Evolutionary conservation across 2,329 filamentous ascomycete genomes (phyloP), one percentile per base, ranked within the genome.

Genomic region (Lecanicillium sp.): DNA sequence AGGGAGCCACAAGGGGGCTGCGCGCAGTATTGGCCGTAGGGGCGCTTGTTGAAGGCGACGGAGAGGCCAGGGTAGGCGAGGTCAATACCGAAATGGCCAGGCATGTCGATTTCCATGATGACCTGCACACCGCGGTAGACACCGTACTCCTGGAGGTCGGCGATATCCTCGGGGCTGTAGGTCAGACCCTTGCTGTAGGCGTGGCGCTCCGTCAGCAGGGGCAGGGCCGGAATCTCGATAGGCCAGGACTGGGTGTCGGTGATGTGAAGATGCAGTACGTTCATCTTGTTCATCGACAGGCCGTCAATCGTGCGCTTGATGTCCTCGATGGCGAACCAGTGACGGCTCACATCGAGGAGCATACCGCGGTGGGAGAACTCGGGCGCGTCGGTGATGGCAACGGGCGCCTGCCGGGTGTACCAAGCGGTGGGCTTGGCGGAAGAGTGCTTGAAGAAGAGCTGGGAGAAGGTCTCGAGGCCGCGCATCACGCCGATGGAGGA

Each of bases 201-300:
- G 29, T 88, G 89, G 62, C 87, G 83, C 44, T 73, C 66, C 3
- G 87, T 75, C 2, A 95, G 72, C 26, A 23, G 20, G 11, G 63
- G 55, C 52, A 95, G 67, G 2, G 84, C 67, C 1, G 87, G 86
- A 42, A 95, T 83, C 55, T 89, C 87, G 20, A 95, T 71, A 0
- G 89, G 89, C 85, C 88, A 94, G 4, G 87, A 87, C 65, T 94
- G 88, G 14, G 84, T 82, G 64, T 94, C 88, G 4, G 87, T 93
- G 49, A 84, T 75, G 69, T 94, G 88, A 46, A 91, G 71, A 65
- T 93, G 88, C 48, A 94, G 74, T 5, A 82, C 75, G 67, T 93
- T 93, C 72, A 93, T 77, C 70, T 94, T 93, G 70, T 83, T 88
- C 77, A 81, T 89, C 1, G 85, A 72, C 54, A 86, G 67, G 33